A percentile compares a stretch with the other conserved stretches of the same genome.
Conservation (phyloP, 345 rosid genomes). For the Citropsis articulata region DNA sequence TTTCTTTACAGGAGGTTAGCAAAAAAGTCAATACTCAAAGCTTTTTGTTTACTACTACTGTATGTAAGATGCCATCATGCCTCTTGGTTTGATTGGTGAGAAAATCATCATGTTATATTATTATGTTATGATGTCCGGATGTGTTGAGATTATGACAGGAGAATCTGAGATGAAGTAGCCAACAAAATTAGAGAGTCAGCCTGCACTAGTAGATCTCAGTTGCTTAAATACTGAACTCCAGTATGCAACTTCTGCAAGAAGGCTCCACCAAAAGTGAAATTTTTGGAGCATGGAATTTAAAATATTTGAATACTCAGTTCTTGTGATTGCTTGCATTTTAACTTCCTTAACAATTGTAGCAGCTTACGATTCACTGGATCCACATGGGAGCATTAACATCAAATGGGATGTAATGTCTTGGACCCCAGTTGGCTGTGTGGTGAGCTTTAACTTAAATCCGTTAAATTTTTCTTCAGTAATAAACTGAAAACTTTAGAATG, state of each 20-base stretch:
- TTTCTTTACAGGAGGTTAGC: neutral
- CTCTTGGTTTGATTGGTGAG: neutral
- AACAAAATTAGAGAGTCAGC: neutral
- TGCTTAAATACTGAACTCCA: neutral
- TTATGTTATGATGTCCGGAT: neutral
- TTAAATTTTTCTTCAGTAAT: too few species aligned
- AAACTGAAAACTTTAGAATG: too few species aligned
- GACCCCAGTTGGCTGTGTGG: conserved; percentile 77
- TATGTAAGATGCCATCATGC: neutral
- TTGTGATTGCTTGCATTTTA: neutral
- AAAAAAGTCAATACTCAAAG: neutral
- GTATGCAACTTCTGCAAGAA: neutral
- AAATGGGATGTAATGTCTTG: conserved; percentile 77
- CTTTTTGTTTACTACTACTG: neutral
- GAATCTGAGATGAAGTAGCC: neutral
- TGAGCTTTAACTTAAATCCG: conserved; percentile 19
- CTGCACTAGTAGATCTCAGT: neutral
- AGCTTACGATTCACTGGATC: conserved; percentile 75
- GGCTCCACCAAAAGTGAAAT: neutral
- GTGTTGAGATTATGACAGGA: neutral
- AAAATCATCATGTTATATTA: neutral
- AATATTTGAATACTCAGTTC: neutral
- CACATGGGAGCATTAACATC: conserved; percentile 67
- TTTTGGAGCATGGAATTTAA: conserved; percentile 6
- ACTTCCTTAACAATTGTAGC: neutral